Percentiles rank a stretch among this genome's conserved stretches.
These are phyloP conservation scores for Calocera viscosa DNA, from an alignment of 768 basidiomycete species.

Conservation along the genomic window DNA sequence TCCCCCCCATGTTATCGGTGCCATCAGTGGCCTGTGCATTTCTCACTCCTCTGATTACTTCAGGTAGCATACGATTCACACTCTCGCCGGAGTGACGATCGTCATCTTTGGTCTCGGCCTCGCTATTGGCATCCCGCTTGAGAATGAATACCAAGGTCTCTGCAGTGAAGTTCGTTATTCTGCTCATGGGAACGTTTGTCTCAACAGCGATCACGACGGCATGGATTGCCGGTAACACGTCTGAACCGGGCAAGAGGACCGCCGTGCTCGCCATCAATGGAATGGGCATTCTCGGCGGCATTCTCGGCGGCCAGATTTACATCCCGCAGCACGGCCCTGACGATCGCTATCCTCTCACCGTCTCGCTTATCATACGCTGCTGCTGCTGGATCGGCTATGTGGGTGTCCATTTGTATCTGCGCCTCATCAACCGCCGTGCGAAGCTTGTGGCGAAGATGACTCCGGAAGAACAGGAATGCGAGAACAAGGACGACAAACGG, in stretches of 20 bases:
- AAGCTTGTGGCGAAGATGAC: conserved; percentile 12
- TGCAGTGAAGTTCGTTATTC: neutral
- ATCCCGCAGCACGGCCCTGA: conserved; percentile 13
- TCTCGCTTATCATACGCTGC: conserved; percentile 13
- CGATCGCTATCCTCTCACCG: conserved; percentile 15
- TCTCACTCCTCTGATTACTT: conserved; percentile 24
- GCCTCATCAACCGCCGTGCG: conserved; percentile 11
- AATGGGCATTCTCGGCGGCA: conserved; percentile 13
- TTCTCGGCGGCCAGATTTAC: conserved; percentile 14
- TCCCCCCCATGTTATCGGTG: conserved; percentile 18
- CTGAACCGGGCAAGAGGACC: conserved; percentile 14
- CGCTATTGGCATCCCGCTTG: neutral
- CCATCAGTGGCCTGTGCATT: conserved; percentile 21
- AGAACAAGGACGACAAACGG: conserved; percentile 12
- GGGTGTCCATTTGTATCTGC: conserved; percentile 9
- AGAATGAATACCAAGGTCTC: neutral
- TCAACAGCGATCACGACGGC: conserved; percentile 1
- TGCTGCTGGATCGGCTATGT: conserved; percentile 12
- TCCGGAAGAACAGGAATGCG: conserved; percentile 14
- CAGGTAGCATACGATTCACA: conserved; percentile 24
- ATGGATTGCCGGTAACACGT: conserved; percentile 14
- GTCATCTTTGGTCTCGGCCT: neutral
- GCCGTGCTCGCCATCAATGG: conserved; percentile 16
- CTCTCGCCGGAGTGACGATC: conserved; percentile 13
- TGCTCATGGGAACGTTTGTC: conserved; percentile 1